Percentiles rank a stretch among this genome's conserved stretches.
Evolutionary conservation across 1,139 yeast species (phyloP).

Genomic region (Candida sanyaensis): DNA sequence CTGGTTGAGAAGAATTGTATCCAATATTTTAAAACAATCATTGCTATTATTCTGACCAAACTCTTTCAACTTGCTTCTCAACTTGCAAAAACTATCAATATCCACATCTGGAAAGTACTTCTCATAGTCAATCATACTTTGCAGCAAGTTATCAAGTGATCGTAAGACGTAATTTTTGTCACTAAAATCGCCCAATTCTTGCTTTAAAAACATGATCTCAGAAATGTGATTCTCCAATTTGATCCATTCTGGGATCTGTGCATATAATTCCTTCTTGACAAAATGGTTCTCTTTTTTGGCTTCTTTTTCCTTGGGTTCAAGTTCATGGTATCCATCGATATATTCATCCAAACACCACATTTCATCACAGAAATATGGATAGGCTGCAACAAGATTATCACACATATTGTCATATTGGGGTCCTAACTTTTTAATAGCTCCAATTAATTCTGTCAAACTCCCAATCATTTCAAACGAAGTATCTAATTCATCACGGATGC

Average conservation of each 20-base stretch:
- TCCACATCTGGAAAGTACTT: slow-evolving; percentile 4
- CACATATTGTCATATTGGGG: neutral
- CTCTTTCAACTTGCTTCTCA: slow-evolving; percentile 9
- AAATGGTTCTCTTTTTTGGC: too few species aligned
- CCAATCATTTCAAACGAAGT: neutral
- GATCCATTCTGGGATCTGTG: slow-evolving; percentile 14
- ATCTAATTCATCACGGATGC: neutral
- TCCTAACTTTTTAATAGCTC: neutral
- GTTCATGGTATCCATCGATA: slow-evolving; percentile 5
- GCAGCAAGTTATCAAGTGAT: slow-evolving; percentile 1
- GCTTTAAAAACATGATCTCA: slow-evolving; percentile 10
- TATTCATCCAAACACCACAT: slow-evolving; percentile 12
- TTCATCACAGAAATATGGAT: slow-evolving; percentile 11
- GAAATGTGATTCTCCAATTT: slow-evolving; percentile 8
- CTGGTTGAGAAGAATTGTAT: slow-evolving; percentile 13
- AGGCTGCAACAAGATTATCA: slow-evolving; percentile 1
- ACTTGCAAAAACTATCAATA: slow-evolving; percentile 6
- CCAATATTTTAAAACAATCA: slow-evolving; percentile 13
- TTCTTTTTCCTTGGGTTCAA: too few species aligned
- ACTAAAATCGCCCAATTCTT: slow-evolving; percentile 2
- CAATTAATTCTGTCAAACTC: neutral
- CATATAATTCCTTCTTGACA: neutral
- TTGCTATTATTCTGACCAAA: slow-evolving; percentile 8
- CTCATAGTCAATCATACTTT: slow-evolving; percentile 1
- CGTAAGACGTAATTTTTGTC: slow-evolving; percentile 6